phyloP scores from a whole-genome alignment of 1,284 basidiomycete genomes.

The Fomitopsis betulina region DNA sequence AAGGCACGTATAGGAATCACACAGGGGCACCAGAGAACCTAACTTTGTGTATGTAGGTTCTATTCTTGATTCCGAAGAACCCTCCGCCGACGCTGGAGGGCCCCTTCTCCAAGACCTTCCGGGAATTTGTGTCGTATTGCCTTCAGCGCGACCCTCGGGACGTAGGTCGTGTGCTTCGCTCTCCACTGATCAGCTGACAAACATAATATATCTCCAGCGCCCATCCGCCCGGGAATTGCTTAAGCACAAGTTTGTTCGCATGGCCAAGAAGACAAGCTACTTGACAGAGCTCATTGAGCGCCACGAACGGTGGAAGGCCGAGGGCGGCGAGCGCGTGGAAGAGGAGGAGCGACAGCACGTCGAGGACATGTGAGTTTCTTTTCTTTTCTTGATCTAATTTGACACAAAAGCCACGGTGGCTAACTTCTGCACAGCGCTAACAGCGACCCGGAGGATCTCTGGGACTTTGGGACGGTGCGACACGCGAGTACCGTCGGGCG shows the following conservation, averaged over 20 bases:
- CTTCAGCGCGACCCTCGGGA: conserved; percentile 91
- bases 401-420: neutral
- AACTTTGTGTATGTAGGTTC: conserved; percentile 43
- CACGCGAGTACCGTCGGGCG: conserved; percentile 68
- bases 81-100: conserved; percentile 87
- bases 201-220: conserved; percentile 45
- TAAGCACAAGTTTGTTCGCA: conserved; percentile 93
- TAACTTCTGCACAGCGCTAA: conserved; percentile 36
- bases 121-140: conserved; percentile 92
- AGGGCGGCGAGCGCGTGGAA: conserved; percentile 75
- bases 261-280: conserved; percentile 92
- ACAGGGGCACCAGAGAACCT: neutral
- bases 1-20: conserved; percentile 52
- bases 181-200: neutral
- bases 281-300: conserved; percentile 94
- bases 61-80: conserved; percentile 98
- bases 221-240: conserved; percentile 92
- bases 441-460: conserved; percentile 79
- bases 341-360: conserved; percentile 62
- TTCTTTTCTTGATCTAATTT: neutral
- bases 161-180: conserved; percentile 40
- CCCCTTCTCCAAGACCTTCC: conserved; percentile 88
- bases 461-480: conserved; percentile 93
- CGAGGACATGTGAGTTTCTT: conserved; percentile 52
- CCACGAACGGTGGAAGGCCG: conserved; percentile 90